Conservation (phyloP, 331 rosid species). For the Ulmus americana region DNA sequence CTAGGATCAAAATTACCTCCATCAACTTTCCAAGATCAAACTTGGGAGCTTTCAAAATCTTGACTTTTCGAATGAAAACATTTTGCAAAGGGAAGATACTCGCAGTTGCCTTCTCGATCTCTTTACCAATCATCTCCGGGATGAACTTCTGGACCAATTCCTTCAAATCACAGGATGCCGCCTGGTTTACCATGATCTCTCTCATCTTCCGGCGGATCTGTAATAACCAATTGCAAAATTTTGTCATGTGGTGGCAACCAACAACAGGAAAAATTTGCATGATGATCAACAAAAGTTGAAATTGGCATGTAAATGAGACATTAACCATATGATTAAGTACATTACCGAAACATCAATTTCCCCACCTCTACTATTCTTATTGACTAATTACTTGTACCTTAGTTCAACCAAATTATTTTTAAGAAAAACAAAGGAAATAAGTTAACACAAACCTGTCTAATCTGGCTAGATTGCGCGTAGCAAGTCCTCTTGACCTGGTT, state of each 20-base stretch:
- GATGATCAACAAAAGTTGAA: too few species aligned
- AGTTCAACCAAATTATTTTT: too few species aligned
- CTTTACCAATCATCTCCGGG: conserved; percentile 83
- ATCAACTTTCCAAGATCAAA: conserved; percentile 86
- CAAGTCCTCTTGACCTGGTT: conserved; percentile 92
- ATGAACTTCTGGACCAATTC: conserved; percentile 89
- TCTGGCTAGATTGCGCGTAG: conserved; percentile 85
- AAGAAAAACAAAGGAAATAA: not conserved
- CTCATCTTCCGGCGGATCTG: conserved; percentile 96
- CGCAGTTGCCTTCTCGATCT: conserved; percentile 73
- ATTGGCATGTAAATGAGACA: too few species aligned
- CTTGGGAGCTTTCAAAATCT: conserved; percentile 91
- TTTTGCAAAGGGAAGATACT: conserved; percentile 82
- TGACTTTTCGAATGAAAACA: conserved; percentile 79
- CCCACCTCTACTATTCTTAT: too few species aligned
- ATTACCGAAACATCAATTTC: too few species aligned
- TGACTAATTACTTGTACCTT: too few species aligned
- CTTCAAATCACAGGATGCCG: conserved; percentile 79
- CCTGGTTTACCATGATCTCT: conserved; percentile 73
- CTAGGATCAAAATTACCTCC: conserved; percentile 47
- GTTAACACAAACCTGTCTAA: conserved; percentile 54
- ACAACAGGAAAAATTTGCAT: not conserved
- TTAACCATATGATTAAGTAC: too few species aligned
- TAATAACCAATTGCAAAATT: not conserved
- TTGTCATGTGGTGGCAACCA: too few species aligned